phyloP scores from a whole-genome alignment of 2,329 filamentous ascomycete species.

The Colletotrichum higginsianum region DNA sequence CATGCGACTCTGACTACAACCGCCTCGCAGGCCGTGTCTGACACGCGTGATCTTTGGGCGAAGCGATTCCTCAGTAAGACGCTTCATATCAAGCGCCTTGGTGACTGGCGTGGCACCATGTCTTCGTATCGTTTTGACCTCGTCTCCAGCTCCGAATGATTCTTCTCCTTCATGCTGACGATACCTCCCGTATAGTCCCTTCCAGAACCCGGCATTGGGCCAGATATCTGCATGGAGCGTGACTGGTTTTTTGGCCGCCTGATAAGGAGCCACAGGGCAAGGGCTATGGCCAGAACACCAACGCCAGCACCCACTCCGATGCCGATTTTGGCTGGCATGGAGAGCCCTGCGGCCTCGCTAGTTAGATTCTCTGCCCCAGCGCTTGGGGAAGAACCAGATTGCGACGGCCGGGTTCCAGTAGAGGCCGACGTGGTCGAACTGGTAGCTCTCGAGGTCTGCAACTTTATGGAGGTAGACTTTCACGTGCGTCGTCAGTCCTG shows the following conservation, averaged over 20 bases:
- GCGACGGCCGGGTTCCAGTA: slow-evolving; percentile 30
- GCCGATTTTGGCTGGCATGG: slow-evolving; percentile 62
- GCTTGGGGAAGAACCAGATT: slow-evolving; percentile 20
- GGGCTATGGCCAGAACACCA: slow-evolving; percentile 56
- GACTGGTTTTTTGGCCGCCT: slow-evolving; percentile 50
- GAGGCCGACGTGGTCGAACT: slow-evolving; percentile 37
- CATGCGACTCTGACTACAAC: neutral
- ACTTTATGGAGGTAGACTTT: slow-evolving; percentile 22
- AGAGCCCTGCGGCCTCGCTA: slow-evolving; percentile 51
- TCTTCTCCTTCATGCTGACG: slow-evolving; percentile 45
- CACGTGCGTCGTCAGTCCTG: neutral
- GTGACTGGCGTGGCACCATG: slow-evolving; percentile 67
- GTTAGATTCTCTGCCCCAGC: slow-evolving; percentile 12
- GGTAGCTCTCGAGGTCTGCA: slow-evolving; percentile 27
- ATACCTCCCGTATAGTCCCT: slow-evolving; percentile 47
- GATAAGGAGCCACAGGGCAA: slow-evolving; percentile 59
- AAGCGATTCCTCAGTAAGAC: neutral
- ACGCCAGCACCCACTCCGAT: slow-evolving; percentile 64
- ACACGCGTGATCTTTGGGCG: neutral
- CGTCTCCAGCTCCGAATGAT: slow-evolving; percentile 63
- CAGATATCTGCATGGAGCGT: slow-evolving; percentile 62
- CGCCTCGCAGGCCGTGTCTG: neutral
- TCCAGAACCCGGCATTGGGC: slow-evolving; percentile 65
- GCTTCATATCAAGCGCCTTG: slow-evolving; percentile 58
- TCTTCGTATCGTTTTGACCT: slow-evolving; percentile 71